Conservation (phyloP, 225 moss, liverwort and hornwort genomes). For the Pseudisothecium myosuroides region DNA sequence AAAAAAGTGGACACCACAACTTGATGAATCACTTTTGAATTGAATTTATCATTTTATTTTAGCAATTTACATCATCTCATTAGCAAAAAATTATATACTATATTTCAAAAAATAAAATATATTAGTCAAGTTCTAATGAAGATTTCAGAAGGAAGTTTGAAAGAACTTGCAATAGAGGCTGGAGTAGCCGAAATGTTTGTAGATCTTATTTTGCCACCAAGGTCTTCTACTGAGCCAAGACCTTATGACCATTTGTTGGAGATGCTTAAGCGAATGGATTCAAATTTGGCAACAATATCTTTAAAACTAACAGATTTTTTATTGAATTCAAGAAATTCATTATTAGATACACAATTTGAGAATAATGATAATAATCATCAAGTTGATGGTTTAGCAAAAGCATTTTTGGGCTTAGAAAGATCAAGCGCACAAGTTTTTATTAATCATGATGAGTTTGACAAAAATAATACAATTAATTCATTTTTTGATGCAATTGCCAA, state of each 20-base stretch:
- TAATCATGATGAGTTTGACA: neutral
- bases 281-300: conserved; percentile 13
- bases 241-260: neutral
- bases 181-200: conserved; percentile 15
- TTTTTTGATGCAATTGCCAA: conserved; percentile 12
- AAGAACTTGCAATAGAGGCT: neutral
- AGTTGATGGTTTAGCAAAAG: neutral
- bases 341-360: neutral
- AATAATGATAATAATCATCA: neutral
- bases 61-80: neutral
- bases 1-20: neutral
- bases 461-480: neutral
- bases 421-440: neutral
- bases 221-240: neutral
- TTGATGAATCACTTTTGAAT: no score
- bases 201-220: conserved; percentile 18
- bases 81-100: no score
- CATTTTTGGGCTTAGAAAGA: neutral
- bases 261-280: conserved; percentile 5
- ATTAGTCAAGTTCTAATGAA: neutral
- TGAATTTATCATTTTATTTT: neutral
- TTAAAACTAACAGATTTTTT: neutral
- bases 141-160: neutral
- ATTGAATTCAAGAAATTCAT: neutral
- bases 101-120: neutral